Conservation (phyloP, 768 basidiomycete species). For the Leccinum rimulosum region DNA sequence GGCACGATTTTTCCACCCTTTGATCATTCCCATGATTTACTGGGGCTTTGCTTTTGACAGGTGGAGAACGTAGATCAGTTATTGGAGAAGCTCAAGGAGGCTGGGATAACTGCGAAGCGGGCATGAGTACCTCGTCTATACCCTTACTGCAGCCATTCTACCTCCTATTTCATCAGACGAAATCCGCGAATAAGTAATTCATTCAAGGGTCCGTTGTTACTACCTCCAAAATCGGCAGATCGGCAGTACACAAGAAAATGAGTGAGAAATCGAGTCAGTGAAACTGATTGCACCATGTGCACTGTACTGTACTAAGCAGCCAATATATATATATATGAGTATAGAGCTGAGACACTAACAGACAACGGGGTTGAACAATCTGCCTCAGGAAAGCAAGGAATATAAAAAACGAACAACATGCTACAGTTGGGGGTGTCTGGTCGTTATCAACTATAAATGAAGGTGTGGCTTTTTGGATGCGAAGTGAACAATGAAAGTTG, state of each 20-base stretch:
- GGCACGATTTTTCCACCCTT: constrained; percentile 38
- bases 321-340: constrained; percentile 26
- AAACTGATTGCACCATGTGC: constrained; percentile 13
- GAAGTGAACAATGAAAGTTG: constrained; percentile 1
- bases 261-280: not conserved
- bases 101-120: constrained; percentile 50
- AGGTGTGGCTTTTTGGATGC: constrained; percentile 16
- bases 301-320: constrained; percentile 13
- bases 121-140: constrained; percentile 16
- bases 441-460: constrained; percentile 10
- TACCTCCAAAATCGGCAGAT: not conserved
- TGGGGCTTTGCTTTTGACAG: constrained; percentile 28
- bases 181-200: constrained; percentile 12
- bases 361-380: constrained; percentile 10
- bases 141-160: constrained; percentile 2
- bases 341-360: constrained; percentile 7
- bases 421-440: constrained; percentile 19
- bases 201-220: constrained; percentile 16
- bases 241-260: constrained; percentile 15
- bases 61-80: constrained; percentile 88
- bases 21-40: not conserved
- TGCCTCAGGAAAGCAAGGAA: constrained; percentile 2
- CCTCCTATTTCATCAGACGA: not conserved
- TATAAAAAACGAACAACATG: constrained; percentile 23
- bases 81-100: constrained; percentile 84